These are phyloP conservation scores for Lagenidium sp. DNA, from an alignment of 352 stramenopile species.

Conservation along the genomic window DNA sequence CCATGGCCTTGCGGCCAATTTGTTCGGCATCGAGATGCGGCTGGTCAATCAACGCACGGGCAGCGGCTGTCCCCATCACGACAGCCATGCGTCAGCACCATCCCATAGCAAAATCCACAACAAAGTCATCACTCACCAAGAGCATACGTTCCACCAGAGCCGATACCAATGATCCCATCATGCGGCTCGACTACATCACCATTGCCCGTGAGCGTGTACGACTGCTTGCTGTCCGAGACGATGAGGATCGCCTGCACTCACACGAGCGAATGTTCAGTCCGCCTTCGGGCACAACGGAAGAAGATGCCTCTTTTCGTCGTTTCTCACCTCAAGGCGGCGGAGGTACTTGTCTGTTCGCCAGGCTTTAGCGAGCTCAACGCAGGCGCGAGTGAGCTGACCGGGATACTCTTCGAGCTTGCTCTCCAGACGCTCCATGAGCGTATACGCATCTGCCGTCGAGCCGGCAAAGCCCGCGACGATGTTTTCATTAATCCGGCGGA, in stretches of 20 bases:
- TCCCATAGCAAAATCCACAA: slow-evolving; percentile 1
- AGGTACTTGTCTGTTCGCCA: slow-evolving; percentile 99
- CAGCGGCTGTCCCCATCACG: slow-evolving; percentile 65
- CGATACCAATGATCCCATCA: slow-evolving; percentile 95
- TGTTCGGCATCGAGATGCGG: slow-evolving; percentile 91
- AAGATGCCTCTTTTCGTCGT: no score
- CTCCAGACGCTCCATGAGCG: slow-evolving; percentile 97
- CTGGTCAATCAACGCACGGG: slow-evolving; percentile 93
- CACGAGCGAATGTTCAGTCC: no score
- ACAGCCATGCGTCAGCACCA: neutral
- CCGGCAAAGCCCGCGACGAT: slow-evolving; percentile 97
- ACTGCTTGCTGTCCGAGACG: slow-evolving; percentile 93
- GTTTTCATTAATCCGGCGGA: slow-evolving; percentile 91
- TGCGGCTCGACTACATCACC: slow-evolving; percentile 97
- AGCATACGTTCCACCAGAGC: slow-evolving; percentile 90
- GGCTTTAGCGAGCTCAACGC: slow-evolving; percentile 98
- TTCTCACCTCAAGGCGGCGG: slow-evolving; percentile 85
- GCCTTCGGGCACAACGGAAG: no score
- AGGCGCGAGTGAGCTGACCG: slow-evolving; percentile 94
- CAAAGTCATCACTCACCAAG: slow-evolving; percentile 57
- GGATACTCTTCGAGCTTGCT: slow-evolving; percentile 97
- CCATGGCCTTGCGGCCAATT: slow-evolving; percentile 90
- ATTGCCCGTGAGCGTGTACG: slow-evolving; percentile 97
- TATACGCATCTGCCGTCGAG: slow-evolving; percentile 97
- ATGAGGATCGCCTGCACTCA: slow-evolving; percentile 87